Conservation (phyloP, 805 yeast species). For the Nematodospora valgi region DNA sequence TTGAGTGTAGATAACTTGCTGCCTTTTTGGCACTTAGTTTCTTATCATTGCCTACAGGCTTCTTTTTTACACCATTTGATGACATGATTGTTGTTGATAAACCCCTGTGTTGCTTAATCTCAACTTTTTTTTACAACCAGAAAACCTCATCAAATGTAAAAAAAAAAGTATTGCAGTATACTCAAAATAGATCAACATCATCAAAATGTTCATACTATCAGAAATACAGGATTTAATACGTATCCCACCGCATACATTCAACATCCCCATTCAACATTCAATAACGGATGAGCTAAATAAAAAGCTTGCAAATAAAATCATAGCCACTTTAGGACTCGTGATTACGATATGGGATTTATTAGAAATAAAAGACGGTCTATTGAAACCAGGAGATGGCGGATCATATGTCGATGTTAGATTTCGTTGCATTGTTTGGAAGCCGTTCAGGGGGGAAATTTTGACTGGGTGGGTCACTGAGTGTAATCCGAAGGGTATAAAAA, state of each 20-base stretch:
- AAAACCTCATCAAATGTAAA: too few species aligned
- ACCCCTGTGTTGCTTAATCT: too few species aligned
- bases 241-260: slow-evolving; percentile 82
- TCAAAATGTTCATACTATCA: slow-evolving; percentile 79
- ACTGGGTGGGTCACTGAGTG: slow-evolving; percentile 93
- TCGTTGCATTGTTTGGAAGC: slow-evolving; percentile 81
- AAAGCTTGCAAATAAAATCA: slow-evolving; percentile 82
- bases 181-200: not conserved
- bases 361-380: slow-evolving; percentile 80
- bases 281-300: slow-evolving; percentile 75
- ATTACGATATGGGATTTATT: slow-evolving; percentile 80
- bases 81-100: too few species aligned
- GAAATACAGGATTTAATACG: slow-evolving; percentile 80
- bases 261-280: slow-evolving; percentile 66
- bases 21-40: slow-evolving; percentile 29
- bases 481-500: slow-evolving; percentile 81
- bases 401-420: slow-evolving; percentile 72
- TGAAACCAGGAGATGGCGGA: slow-evolving; percentile 94
- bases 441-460: slow-evolving; percentile 89
- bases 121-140: too few species aligned
- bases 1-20: slow-evolving; percentile 35
- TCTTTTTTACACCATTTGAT: too few species aligned
- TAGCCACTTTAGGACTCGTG: slow-evolving; percentile 81
- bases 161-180: not conserved
- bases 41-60: too few species aligned